A percentile compares a stretch with the other conserved stretches of the same genome.
These are phyloP conservation scores for Salix viminalis DNA, from an alignment of 345 rosid species.

Conservation along the genomic window DNA sequence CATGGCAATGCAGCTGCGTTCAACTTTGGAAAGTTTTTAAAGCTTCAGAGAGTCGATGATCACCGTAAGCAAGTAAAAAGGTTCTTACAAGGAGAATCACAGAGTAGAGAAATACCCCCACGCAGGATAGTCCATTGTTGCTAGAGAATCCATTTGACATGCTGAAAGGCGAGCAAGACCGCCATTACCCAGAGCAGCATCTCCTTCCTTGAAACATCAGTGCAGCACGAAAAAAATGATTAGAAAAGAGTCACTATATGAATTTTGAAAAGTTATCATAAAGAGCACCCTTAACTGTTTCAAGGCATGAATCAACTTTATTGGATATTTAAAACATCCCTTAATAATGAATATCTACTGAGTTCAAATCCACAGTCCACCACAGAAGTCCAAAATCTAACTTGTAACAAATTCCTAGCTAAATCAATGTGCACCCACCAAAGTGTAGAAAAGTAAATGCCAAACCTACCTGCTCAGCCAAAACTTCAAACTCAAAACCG, in stretches of 20 bases:
- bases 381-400: not conserved
- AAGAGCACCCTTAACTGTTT: not conserved
- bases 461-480: conserved; percentile 46
- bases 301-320: not conserved
- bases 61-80: not conserved
- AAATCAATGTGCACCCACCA: not conserved
- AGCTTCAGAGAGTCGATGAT: not conserved
- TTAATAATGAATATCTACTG: not conserved
- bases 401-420: too few species aligned
- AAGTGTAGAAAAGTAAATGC: conserved; percentile 2
- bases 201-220: conserved; percentile 40
- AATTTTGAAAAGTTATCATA: not conserved
- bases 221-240: not conserved
- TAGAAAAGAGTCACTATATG: not conserved
- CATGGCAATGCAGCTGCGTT: not conserved
- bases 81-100: not conserved
- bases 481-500: conserved; percentile 50
- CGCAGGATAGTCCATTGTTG: conserved; percentile 51
- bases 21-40: not conserved
- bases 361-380: not conserved
- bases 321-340: conserved; percentile 1
- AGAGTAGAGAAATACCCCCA: conserved; percentile 35
- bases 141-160: conserved; percentile 53
- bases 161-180: conserved; percentile 56
- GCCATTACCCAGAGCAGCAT: conserved; percentile 55